phyloP scores from a whole-genome alignment of 108 stramenopile species.

The Fragilaria radians region DNA sequence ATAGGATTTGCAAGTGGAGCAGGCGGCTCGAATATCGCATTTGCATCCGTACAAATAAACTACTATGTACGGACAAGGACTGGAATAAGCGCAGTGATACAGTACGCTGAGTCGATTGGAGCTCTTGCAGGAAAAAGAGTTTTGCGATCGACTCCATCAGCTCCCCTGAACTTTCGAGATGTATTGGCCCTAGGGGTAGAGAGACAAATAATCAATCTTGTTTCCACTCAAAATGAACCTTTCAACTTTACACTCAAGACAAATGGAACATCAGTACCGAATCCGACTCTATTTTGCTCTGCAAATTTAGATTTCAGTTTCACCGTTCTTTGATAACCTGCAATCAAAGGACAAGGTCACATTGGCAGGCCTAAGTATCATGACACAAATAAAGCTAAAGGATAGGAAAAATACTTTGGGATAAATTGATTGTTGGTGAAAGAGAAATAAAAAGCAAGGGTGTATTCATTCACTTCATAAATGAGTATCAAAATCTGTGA shows the following conservation, averaged over 20 bases:
- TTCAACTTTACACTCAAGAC: background rate
- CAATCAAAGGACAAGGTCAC: too few species aligned
- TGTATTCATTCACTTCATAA: too few species aligned
- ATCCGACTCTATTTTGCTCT: background rate
- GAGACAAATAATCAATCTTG: background rate
- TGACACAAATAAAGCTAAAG: too few species aligned
- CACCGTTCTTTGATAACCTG: too few species aligned
- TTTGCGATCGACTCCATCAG: background rate
- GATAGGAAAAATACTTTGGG: too few species aligned
- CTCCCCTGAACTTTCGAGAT: background rate
- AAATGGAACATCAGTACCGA: background rate
- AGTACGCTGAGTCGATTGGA: background rate
- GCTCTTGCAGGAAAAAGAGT: background rate
- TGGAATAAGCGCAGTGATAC: background rate
- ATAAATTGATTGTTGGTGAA: too few species aligned
- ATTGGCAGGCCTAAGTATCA: too few species aligned
- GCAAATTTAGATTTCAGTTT: too few species aligned
- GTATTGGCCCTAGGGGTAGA: background rate
- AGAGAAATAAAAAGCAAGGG: too few species aligned
- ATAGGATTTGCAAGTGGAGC: background rate
- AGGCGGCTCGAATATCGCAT: background rate
- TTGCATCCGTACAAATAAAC: conserved; percentile 2
- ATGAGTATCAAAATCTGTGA: too few species aligned
- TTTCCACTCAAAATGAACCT: background rate
- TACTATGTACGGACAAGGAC: background rate